Conservation (phyloP, 192 early-diverging fungal species). For the Backusella luteola region DNA sequence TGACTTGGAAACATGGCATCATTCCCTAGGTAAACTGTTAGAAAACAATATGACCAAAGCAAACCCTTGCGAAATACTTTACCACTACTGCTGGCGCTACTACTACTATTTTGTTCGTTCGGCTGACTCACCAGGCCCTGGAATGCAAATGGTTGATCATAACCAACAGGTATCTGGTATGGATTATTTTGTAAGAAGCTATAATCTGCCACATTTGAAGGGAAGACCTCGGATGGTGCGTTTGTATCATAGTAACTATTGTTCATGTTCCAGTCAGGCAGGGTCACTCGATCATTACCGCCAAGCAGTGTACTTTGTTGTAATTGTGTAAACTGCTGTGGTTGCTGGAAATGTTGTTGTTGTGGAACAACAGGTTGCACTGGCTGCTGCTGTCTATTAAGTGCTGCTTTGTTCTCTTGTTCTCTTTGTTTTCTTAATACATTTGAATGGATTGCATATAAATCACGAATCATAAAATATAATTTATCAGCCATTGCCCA, state of each 20-base stretch:
- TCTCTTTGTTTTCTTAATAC: background rate
- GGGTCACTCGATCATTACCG: background rate
- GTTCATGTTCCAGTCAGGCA: background rate
- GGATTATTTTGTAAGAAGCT: background rate
- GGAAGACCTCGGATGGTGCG: background rate
- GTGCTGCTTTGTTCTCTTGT: background rate
- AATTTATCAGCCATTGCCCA: constrained; percentile 57
- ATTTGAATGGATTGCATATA: constrained; percentile 47
- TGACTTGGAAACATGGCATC: no score
- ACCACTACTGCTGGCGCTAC: no score
- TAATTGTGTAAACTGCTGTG: background rate
- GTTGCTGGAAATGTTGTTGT: background rate
- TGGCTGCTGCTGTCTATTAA: background rate
- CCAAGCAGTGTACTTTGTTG: background rate
- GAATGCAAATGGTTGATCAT: constrained; percentile 5
- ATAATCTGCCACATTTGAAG: background rate
- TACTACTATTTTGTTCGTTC: background rate
- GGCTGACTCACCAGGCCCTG: background rate
- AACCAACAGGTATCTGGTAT: constrained; percentile 1
- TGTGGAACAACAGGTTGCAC: background rate
- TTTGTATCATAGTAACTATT: background rate
- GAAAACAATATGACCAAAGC: no score
- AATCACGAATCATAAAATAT: constrained; percentile 51
- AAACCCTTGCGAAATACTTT: no score
- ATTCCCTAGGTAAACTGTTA: no score